phyloP scores from a whole-genome alignment of 192 early-diverging fungal species.

The Mortierella alpina region DNA sequence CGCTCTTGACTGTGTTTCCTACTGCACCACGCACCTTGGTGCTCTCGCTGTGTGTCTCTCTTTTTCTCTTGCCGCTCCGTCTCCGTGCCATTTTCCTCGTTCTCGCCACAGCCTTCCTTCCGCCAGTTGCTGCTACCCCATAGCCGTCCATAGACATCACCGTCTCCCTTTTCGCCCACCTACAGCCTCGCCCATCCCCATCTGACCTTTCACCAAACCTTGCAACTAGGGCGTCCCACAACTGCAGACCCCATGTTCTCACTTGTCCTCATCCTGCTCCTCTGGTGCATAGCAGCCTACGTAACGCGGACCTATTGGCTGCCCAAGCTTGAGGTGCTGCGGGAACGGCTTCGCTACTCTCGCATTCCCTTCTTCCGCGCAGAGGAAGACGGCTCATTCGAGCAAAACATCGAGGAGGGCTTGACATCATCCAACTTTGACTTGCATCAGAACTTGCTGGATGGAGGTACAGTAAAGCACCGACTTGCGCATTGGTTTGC shows the following conservation, averaged over 20 bases:
- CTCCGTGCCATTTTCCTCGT: not conserved
- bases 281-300: conserved; percentile 25
- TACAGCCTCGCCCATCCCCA: not conserved
- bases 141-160: not conserved
- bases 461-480: conserved; percentile 44
- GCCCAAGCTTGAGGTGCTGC: conserved; percentile 30
- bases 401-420: conserved; percentile 67
- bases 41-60: not conserved
- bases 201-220: not conserved
- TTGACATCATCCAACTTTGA: conserved; percentile 67
- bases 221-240: not conserved
- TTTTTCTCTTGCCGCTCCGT: not conserved
- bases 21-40: too few species aligned
- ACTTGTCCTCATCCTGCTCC: conserved; percentile 27
- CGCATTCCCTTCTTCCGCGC: conserved; percentile 60
- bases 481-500: not conserved
- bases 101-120: too few species aligned
- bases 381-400: conserved; percentile 57
- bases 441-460: conserved; percentile 60
- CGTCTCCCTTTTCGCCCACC: not conserved
- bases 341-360: conserved; percentile 57
- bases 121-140: too few species aligned
- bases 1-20: not conserved
- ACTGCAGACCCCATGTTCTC: conserved; percentile 10
- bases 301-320: conserved; percentile 35